Evolutionary conservation across 164 flowering plant species (phyloP).

Genomic region (Magnolia sinica): DNA sequence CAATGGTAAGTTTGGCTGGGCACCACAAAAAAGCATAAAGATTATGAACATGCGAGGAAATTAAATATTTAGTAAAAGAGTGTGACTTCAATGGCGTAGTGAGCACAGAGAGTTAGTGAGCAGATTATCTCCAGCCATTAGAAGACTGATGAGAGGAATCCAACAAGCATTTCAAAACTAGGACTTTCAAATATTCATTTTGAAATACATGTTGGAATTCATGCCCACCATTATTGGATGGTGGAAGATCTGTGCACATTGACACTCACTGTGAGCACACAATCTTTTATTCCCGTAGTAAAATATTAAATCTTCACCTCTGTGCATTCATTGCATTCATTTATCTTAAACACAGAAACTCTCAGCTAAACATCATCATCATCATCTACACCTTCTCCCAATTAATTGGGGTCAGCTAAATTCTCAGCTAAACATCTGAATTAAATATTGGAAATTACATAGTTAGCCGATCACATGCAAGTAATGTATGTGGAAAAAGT

Average conservation of each 20-base stretch:
- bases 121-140: background rate
- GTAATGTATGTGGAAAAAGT: no score
- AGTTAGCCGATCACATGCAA: no score
- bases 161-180: background rate
- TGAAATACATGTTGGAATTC: background rate
- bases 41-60: conserved; percentile 3
- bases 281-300: background rate
- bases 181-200: background rate
- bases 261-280: no score
- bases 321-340: no score
- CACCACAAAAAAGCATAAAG: conserved; percentile 6
- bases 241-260: no score
- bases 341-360: no score
- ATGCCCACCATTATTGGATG: no score
- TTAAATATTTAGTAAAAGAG: background rate
- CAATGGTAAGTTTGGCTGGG: conserved; percentile 38
- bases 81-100: background rate
- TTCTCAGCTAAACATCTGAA: no score
- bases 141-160: background rate
- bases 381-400: no score
- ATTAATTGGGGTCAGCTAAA: no score
- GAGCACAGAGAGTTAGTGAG: background rate
- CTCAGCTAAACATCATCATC: no score
- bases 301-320: background rate
- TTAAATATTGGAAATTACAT: no score